These are phyloP conservation scores for Sambucus nigra DNA, from an alignment of 129 eudicot genomes.

Conservation along the genomic window DNA sequence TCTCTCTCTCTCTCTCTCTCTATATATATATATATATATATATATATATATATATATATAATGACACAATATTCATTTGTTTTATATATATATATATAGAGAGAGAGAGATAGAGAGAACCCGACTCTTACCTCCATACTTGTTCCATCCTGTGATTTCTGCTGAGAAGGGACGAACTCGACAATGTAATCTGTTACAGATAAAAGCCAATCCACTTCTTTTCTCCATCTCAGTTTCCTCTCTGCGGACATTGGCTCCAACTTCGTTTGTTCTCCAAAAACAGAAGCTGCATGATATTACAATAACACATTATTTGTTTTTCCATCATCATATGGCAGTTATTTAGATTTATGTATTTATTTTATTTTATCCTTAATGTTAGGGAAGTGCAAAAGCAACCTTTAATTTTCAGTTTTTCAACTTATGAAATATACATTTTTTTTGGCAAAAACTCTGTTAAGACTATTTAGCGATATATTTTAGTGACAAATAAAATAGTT, in stretches of 20 bases:
- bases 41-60: too few relatives aligned
- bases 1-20: too few relatives aligned
- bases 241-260: constrained; percentile 71
- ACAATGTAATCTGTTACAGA: constrained; percentile 80
- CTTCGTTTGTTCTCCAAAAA: constrained; percentile 65
- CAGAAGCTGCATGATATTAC: constrained; percentile 48
- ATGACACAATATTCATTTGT: too few relatives aligned
- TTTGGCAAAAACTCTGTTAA: too few relatives aligned
- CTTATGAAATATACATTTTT: too few relatives aligned
- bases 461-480: too few relatives aligned
- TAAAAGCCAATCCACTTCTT: constrained; percentile 75
- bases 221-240: constrained; percentile 64
- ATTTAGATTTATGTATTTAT: background rate
- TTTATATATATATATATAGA: background rate
- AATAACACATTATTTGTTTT: background rate
- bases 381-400: too few relatives aligned
- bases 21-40: too few relatives aligned
- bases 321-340: background rate
- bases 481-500: too few relatives aligned
- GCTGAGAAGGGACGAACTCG: constrained; percentile 67
- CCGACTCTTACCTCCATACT: constrained; percentile 56
- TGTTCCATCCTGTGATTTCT: constrained; percentile 55
- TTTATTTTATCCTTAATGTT: too few relatives aligned
- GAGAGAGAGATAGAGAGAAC: constrained; percentile 2
- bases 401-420: too few relatives aligned